These are phyloP conservation scores for Dipodascus geniculatus DNA, from an alignment of 805 yeast species.

Conservation along the genomic window DNA sequence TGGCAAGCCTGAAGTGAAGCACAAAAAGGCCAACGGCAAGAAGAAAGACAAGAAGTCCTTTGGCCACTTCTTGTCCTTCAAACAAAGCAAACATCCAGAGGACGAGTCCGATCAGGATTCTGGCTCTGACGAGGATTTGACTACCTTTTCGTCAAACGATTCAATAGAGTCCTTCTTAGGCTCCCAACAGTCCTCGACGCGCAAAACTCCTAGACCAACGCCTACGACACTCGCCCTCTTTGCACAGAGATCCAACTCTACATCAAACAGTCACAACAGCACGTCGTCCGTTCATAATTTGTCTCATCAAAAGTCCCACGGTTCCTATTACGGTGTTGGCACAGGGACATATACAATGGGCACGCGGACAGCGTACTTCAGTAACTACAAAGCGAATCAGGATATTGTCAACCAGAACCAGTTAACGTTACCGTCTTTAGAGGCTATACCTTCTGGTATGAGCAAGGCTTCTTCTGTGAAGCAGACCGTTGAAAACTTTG, in stretches of 20 bases:
- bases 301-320: slow-evolving; percentile 3
- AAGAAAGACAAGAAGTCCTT: neutral
- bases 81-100: neutral
- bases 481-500: slow-evolving; percentile 3
- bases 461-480: slow-evolving; percentile 1
- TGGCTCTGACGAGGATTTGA: slow-evolving; percentile 1
- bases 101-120: neutral
- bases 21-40: neutral
- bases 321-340: neutral
- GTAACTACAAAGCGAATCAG: neutral
- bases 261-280: neutral
- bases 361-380: neutral
- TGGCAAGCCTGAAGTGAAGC: neutral
- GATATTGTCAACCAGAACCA: neutral
- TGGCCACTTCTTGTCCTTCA: neutral
- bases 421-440: neutral
- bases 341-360: neutral
- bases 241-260: neutral
- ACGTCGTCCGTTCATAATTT: neutral
- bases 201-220: neutral
- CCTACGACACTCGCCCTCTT: neutral
- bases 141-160: slow-evolving; percentile 3
- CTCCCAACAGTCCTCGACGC: neutral
- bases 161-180: neutral
- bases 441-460: slow-evolving; percentile 2